Evolutionary conservation across 805 yeast genomes (phyloP).

Genomic region (Cyberlindnera suaveolens): DNA sequence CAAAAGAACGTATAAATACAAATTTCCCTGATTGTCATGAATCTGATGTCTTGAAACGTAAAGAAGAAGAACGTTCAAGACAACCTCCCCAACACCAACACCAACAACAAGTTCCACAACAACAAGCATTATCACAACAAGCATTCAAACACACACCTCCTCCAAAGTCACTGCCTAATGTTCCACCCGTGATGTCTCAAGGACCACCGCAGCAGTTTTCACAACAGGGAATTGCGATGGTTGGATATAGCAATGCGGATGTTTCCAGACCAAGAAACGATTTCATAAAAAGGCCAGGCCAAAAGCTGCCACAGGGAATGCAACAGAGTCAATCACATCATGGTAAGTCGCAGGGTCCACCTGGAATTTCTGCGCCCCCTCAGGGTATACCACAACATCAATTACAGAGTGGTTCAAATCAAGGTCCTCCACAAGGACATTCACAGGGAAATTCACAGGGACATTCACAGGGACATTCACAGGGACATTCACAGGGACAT

Average conservation of each 20-base stretch:
- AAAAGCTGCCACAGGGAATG: not conserved
- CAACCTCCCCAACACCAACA: conserved; percentile 1
- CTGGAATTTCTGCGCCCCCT: too few species aligned
- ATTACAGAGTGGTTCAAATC: too few species aligned
- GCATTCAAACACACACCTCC: not conserved
- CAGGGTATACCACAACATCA: too few species aligned
- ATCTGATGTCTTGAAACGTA: conserved; percentile 51
- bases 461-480: too few species aligned
- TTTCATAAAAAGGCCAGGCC: not conserved
- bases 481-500: too few species aligned
- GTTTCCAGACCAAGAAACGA: not conserved
- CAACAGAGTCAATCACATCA: not conserved
- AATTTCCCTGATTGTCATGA: conserved; percentile 83
- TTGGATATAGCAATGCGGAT: not conserved
- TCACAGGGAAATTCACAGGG: too few species aligned
- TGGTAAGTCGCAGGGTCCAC: not conserved
- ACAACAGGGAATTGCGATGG: not conserved
- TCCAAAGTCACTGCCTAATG: too few species aligned
- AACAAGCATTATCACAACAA: not conserved
- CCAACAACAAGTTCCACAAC: not conserved
- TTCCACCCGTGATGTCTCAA: too few species aligned
- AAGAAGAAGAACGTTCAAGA: conserved; percentile 1
- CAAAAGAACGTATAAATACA: conserved; percentile 45
- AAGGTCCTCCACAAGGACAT: too few species aligned
- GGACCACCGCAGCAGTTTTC: not conserved